Base-by-base conservation (phyloP, 2,329 filamentous ascomycete genomes). In the Lasiodiplodia gonubiensis region DNA sequence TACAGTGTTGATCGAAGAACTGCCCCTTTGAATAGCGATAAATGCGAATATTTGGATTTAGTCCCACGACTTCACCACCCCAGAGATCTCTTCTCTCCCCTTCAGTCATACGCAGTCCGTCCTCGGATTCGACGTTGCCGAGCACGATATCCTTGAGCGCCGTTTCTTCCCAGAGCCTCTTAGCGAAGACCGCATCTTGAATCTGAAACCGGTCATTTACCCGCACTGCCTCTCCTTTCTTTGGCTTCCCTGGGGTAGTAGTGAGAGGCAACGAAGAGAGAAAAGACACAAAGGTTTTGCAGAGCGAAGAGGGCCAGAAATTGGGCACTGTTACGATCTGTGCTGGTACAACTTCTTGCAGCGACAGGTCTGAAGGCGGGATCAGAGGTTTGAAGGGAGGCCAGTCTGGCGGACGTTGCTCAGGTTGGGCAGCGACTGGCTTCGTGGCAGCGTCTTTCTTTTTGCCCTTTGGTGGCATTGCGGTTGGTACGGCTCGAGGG, bases 1-100 rank as follows among this genome's bases (percentile, higher is more conserved):
- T 86, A 94, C 92, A 97, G 77, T 97, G 94, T 73, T 92, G 90
- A 75, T 93, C 93, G 77, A 97, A 97, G 77, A 94, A 97, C 76
- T 97, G 93, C 0, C 92, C 92, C 71, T 90, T 87, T 0, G 86
- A 87, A 78, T 97, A 97, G 25, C 94, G 87, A 80, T 97, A 97
- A 35, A 97, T 88, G 39, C 94, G 86, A 66, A 97, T 96, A 71
- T 96, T 96, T 10, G 92, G 88, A 78, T 93, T 97, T 68, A 97
- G 80, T 0, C 93, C 93, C n/a, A 96, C 81, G 0, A 92, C 88
- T 60, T 93, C 86, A 33, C 93, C 93, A 67, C 92, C 93, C 92
- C 93, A 97, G 55, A 83, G 74, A 27, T 79, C 73, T 21, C 71
- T 74, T 39, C 77, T 76, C 63, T 77, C 73, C 8, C 71, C 73